A percentile compares a stretch with the other conserved stretches of the same genome.
Evolutionary conservation across 2,329 filamentous ascomycete species (phyloP).

Genomic region (Exophiala sideris): DNA sequence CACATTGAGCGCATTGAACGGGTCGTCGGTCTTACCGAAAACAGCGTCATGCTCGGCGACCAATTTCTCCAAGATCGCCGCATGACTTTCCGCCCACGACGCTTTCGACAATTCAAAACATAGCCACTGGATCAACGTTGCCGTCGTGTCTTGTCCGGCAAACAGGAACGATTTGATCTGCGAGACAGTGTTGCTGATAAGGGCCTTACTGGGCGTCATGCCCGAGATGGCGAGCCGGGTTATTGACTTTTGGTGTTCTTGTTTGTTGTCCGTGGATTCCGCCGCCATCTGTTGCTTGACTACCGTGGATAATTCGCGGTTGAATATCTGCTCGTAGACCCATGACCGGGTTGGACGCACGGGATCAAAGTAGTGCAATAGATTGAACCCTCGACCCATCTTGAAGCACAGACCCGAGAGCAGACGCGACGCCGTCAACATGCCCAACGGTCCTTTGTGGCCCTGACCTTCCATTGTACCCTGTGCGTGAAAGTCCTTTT

Average conservation of each 20-base stretch:
- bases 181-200: conserved; percentile 21
- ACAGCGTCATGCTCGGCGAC: conserved; percentile 52
- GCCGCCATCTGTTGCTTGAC: conserved; percentile 15
- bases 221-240: conserved; percentile 18
- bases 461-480: conserved; percentile 17
- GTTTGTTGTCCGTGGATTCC: neutral
- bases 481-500: conserved; percentile 24
- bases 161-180: conserved; percentile 27
- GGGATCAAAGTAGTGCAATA: conserved; percentile 12
- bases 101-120: conserved; percentile 22
- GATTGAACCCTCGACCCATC: conserved; percentile 18
- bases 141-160: conserved; percentile 27
- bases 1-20: conserved; percentile 18
- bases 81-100: conserved; percentile 23
- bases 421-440: conserved; percentile 15
- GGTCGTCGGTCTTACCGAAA: conserved; percentile 41
- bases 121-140: conserved; percentile 28
- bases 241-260: conserved; percentile 13
- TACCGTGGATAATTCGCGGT: conserved; percentile 11
- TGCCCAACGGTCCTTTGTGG: conserved; percentile 15
- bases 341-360: conserved; percentile 16
- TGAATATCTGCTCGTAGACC: conserved; percentile 22
- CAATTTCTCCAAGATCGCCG: conserved; percentile 35
- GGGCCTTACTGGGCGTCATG: conserved; percentile 12
- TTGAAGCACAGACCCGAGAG: conserved; percentile 14